Conservation (phyloP, 73 alveolate species). For the Paramecium octaurelia region DNA sequence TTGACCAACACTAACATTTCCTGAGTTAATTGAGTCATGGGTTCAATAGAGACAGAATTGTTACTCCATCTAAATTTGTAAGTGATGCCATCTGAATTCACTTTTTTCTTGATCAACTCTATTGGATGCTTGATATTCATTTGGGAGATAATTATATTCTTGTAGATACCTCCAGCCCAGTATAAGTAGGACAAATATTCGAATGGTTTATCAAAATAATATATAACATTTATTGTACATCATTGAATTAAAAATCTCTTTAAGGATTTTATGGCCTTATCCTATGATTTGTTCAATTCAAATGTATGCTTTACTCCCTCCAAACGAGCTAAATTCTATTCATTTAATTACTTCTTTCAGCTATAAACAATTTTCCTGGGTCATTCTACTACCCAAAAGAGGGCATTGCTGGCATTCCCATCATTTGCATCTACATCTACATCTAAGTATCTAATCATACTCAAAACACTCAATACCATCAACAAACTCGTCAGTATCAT, state of each 20-base stretch:
- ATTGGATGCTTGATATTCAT: not conserved
- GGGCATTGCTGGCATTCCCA: conserved; percentile 33
- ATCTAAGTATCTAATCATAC: not conserved
- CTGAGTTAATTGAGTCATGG: not conserved
- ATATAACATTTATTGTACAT: not conserved
- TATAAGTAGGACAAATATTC: not conserved
- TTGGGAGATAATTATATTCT: not conserved
- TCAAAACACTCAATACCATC: not conserved
- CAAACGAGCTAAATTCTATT: not conserved
- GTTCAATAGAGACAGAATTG: not conserved
- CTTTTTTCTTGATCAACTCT: not conserved
- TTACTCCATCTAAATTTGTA: not conserved
- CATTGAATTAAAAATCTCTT: not conserved
- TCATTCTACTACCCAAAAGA: not conserved
- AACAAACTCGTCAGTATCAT: not conserved
- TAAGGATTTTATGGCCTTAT: not conserved
- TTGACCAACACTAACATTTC: not conserved
- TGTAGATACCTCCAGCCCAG: not conserved
- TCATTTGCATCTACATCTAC: not conserved
- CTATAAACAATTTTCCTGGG: conserved; percentile 5
- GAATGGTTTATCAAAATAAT: not conserved
- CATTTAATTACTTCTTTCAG: not conserved
- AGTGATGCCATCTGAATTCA: not conserved
- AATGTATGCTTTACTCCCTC: not conserved
- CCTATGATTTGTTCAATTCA: not conserved